These are phyloP conservation scores for Yarrowia phangngaensis DNA, from an alignment of 805 yeast species.

Conservation along the genomic window DNA sequence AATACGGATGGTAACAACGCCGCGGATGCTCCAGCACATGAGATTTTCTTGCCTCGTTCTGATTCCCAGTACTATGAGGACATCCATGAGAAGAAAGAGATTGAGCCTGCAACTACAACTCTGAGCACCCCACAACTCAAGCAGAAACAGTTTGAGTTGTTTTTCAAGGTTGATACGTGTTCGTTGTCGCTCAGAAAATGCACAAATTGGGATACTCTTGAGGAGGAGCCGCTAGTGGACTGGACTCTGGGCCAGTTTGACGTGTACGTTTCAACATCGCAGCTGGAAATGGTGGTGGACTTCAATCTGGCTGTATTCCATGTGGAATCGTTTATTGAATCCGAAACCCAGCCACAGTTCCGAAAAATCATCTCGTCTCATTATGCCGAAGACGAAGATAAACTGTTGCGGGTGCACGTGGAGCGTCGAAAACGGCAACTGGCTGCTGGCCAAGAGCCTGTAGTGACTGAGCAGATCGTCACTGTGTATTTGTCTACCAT, in stretches of 20 bases:
- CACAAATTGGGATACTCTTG: slow-evolving; percentile 54
- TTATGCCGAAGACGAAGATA: slow-evolving; percentile 36
- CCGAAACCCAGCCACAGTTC: slow-evolving; percentile 57
- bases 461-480: slow-evolving; percentile 65
- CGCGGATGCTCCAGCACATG: slow-evolving; percentile 35
- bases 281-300: slow-evolving; percentile 60
- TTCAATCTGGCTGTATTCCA: slow-evolving; percentile 61
- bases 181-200: slow-evolving; percentile 65
- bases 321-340: slow-evolving; percentile 71
- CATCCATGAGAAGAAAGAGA: slow-evolving; percentile 3
- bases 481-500: slow-evolving; percentile 73
- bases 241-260: slow-evolving; percentile 62
- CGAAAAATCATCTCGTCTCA: slow-evolving; percentile 65
- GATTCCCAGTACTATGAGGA: slow-evolving; percentile 17
- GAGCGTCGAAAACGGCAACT: slow-evolving; percentile 58
- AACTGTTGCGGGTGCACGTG: slow-evolving; percentile 59
- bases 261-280: slow-evolving; percentile 58
- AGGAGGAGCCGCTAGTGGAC: slow-evolving; percentile 66
- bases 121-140: slow-evolving; percentile 23
- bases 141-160: slow-evolving; percentile 70
- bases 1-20: slow-evolving; percentile 41
- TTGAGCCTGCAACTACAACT: slow-evolving; percentile 2
- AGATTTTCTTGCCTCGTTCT: background rate
- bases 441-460: slow-evolving; percentile 46
- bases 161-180: slow-evolving; percentile 63